phyloP scores from a whole-genome alignment of 1,284 basidiomycete genomes.

The Fomes fomentarius region DNA sequence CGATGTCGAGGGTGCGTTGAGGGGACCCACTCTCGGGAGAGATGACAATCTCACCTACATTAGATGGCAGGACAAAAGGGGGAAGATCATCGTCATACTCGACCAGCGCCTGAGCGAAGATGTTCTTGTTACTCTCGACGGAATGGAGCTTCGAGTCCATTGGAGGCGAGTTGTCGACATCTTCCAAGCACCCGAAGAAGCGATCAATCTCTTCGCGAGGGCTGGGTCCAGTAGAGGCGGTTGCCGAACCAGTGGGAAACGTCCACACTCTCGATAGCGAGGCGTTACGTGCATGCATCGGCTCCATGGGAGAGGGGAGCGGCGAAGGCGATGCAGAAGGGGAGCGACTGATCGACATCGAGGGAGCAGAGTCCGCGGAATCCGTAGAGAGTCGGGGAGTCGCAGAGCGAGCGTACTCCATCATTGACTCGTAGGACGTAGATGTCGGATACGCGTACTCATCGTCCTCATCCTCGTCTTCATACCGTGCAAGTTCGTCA shows the following conservation, averaged over 20 bases:
- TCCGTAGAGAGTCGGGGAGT: constrained; percentile 33
- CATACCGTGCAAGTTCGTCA: constrained; percentile 63
- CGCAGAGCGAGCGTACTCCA: constrained; percentile 46
- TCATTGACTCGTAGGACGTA: constrained; percentile 61
- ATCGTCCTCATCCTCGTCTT: constrained; percentile 68
- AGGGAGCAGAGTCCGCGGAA: constrained; percentile 23
- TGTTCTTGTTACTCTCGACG: constrained; percentile 57
- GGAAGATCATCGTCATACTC: constrained; percentile 46
- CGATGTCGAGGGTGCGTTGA: constrained; percentile 37
- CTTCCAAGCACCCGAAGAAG: constrained; percentile 77
- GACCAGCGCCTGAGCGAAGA: constrained; percentile 57
- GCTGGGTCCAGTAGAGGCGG: constrained; percentile 26
- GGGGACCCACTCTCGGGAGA: constrained; percentile 43
- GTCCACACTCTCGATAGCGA: constrained; percentile 73
- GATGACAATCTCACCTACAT: constrained; percentile 53
- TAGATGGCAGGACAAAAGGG: constrained; percentile 53
- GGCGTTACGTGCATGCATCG: constrained; percentile 38
- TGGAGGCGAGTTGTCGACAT: constrained; percentile 54
- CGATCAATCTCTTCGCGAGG: constrained; percentile 55
- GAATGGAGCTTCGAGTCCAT: constrained; percentile 31
- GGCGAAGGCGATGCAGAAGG: constrained; percentile 33
- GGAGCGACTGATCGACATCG: constrained; percentile 28
- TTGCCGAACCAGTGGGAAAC: constrained; percentile 53
- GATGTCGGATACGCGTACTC: constrained; percentile 43
- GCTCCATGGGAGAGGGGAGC: constrained; percentile 30